Percentiles rank a stretch among this genome's conserved stretches.
Conservation (phyloP, 2,329 filamentous ascomycete species). For the Ophiostoma novo-ulmi region DNA sequence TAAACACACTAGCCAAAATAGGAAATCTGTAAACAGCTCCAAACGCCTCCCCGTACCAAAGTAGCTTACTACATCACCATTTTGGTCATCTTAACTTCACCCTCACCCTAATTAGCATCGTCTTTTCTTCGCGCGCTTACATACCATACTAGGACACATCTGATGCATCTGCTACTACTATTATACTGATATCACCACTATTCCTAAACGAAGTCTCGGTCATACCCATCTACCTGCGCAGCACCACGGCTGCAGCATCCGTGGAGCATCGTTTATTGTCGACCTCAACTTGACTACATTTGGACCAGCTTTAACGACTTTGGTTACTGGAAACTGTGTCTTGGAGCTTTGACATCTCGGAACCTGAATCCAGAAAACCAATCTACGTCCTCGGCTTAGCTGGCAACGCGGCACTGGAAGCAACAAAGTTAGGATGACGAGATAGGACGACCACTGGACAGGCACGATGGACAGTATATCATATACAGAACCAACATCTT, state of each 20-base stretch:
- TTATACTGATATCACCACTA: not conserved
- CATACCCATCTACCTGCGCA: not conserved
- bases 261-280: not conserved
- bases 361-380: not conserved
- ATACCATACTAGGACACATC: not conserved
- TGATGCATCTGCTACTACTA: not conserved
- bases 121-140: not conserved
- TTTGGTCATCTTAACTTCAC: not conserved
- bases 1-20: conserved; percentile 11
- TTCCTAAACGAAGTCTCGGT: not conserved
- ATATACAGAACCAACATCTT: not conserved
- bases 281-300: not conserved
- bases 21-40: conserved; percentile 23
- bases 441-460: not conserved
- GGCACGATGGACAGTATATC: conserved; percentile 8
- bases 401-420: not conserved
- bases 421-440: not conserved
- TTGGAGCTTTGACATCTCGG: not conserved
- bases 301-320: not conserved
- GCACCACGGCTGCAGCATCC: not conserved
- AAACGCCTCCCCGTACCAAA: not conserved
- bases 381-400: not conserved
- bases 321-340: not conserved
- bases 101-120: not conserved
- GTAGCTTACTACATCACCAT: not conserved